Base-by-base conservation (phyloP, 306 rosid species). In the Clitoria ternatea region DNA sequence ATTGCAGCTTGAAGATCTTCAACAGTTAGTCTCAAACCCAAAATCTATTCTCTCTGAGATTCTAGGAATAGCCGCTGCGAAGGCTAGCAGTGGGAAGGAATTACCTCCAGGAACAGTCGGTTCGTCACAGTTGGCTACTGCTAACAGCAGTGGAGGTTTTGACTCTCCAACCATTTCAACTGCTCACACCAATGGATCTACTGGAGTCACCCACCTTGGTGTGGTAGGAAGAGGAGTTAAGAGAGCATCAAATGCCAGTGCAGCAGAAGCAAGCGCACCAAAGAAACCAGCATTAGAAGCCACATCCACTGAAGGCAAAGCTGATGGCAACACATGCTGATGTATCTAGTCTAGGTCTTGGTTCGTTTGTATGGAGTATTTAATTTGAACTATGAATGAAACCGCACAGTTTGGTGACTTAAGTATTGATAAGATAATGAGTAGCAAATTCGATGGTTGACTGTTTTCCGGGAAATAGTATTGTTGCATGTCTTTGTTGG, bases 151-250 rank as follows among this genome's bases (percentile, higher is more conserved):
- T 70, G 97, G 83, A 64, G 88, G 86, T 68, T 91, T 91, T 36
- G 97, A 85, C 80, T 83, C 97, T 35, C 95, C 99, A 54, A 87
- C 97, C 59, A 76, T 79, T 47, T 91, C 99, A 49, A 91, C 99
- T 36, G 95, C 88, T 40, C 95, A 83, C 74, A 65, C 95, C 2
- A 89, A 89, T 68, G 97, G 88, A 29, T 54, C 96, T 37, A 39
- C 96, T 67, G 94, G 74, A 55, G 92, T 94, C 80, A 94, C 97
- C 29, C 92, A 94, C 74, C 99, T 94, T 50, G 99, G 99, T 1
- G 92, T 94, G 67, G 95, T 94, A 4, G 99, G 99, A 74, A 87
- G 99, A 82, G 99, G 99, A 66, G 95, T 94, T 40, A 94, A 91
- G 85, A 88, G 99, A 62, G 80, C 85, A 22, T 73, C 84, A 48